Evolutionary conservation across 2,329 filamentous ascomycete species (phyloP).

Genomic region (Penicillium digitatum): DNA sequence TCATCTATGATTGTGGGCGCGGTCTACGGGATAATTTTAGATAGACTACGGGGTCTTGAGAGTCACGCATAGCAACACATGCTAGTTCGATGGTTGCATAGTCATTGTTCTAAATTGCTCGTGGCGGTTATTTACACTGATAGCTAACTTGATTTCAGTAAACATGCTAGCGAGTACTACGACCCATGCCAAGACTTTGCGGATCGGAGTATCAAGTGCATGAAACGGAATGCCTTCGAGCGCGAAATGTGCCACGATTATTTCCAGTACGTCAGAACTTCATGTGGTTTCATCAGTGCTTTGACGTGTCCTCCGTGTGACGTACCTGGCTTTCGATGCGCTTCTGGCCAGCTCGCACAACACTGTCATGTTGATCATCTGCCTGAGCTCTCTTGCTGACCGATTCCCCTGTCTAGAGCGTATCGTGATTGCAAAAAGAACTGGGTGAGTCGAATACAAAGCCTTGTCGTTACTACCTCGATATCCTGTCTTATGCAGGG

Average conservation of each 20-base stretch:
- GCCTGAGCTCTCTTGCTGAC: slow-evolving; percentile 2
- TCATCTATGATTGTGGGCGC: background rate
- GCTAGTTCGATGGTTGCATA: background rate
- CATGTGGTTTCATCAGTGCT: background rate
- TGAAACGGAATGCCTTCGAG: slow-evolving; percentile 84
- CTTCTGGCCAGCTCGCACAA: background rate
- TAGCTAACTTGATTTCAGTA: slow-evolving; percentile 51
- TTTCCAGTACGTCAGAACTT: slow-evolving; percentile 68
- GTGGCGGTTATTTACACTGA: background rate
- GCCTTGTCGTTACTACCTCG: background rate
- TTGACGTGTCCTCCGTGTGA: slow-evolving; percentile 3
- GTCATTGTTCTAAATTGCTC: background rate
- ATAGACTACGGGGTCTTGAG: background rate
- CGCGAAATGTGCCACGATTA: slow-evolving; percentile 88
- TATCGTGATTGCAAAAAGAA: slow-evolving; percentile 93
- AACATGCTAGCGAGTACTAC: slow-evolving; percentile 82
- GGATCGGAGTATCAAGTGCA: slow-evolving; percentile 75
- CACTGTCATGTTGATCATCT: background rate
- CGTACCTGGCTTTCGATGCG: background rate
- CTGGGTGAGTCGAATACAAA: slow-evolving; percentile 63
- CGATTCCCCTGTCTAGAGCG: slow-evolving; percentile 55
- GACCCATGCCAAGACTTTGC: slow-evolving; percentile 96
- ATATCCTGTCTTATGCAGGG: background rate
- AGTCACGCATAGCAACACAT: background rate
- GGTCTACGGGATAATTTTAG: background rate